Conservation (phyloP, 805 yeast genomes). For the Lipomyces spencermartinsiae region DNA sequence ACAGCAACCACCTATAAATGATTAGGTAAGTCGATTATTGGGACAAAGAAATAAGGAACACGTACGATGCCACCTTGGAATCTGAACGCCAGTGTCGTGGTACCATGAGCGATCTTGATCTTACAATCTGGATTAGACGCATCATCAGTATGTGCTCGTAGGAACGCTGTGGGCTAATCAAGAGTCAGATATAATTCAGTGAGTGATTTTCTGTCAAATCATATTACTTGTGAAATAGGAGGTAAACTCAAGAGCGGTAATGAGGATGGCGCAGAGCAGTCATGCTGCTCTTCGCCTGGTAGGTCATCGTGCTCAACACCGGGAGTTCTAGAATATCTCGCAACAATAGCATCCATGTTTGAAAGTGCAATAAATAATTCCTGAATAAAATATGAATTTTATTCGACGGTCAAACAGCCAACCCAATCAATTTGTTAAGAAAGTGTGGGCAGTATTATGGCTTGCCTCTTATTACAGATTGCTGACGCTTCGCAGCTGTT, state of each 20-base stretch:
- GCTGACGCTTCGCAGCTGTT: neutral
- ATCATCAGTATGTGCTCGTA: constrained; percentile 98
- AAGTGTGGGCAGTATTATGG: neutral
- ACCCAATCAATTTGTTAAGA: neutral
- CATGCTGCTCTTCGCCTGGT: constrained; percentile 32
- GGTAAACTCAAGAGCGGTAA: constrained; percentile 41
- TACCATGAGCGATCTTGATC: constrained; percentile 97
- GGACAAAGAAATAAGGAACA: constrained; percentile 39
- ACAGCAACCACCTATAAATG: constrained; percentile 71
- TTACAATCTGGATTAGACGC: constrained; percentile 89
- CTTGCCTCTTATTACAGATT: neutral
- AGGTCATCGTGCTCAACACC: constrained; percentile 26
- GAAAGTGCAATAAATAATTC: neutral
- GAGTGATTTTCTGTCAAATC: neutral
- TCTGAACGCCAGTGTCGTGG: constrained; percentile 96
- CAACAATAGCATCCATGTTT: constrained; percentile 46
- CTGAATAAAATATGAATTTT: neutral
- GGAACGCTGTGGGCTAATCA: constrained; percentile 80
- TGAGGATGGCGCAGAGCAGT: constrained; percentile 23
- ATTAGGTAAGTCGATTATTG: neutral
- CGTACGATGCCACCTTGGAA: constrained; percentile 85
- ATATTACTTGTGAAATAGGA: constrained; percentile 43
- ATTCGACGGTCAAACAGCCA: neutral
- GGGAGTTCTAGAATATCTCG: constrained; percentile 36
- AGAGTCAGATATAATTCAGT: neutral